Evolutionary conservation across 805 yeast species (phyloP).

Genomic region (Barnettozyma pratensis): DNA sequence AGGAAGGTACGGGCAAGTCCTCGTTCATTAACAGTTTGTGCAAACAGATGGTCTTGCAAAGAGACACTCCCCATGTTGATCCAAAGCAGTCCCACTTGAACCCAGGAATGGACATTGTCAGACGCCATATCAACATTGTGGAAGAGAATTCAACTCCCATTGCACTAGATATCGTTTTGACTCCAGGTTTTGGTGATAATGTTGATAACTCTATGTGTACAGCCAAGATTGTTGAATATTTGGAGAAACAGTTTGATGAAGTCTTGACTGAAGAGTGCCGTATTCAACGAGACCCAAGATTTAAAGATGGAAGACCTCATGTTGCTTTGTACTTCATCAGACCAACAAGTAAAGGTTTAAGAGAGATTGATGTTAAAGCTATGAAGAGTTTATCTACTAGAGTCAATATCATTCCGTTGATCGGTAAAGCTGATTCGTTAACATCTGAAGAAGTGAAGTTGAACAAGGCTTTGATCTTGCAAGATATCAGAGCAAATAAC

Average conservation of each 20-base stretch:
- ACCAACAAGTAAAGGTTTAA: constrained; percentile 58
- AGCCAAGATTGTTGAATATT: constrained; percentile 47
- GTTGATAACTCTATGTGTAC: constrained; percentile 55
- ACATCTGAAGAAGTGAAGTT: constrained; percentile 56
- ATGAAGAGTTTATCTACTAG: constrained; percentile 65
- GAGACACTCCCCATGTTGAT: constrained; percentile 19
- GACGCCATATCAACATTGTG: constrained; percentile 47
- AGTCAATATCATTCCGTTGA: constrained; percentile 80
- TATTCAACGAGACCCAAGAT: constrained; percentile 66
- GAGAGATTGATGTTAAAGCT: constrained; percentile 68
- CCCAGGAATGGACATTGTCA: constrained; percentile 38
- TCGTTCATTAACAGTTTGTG: constrained; percentile 69
- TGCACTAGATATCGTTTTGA: constrained; percentile 54
- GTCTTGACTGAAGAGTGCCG: constrained; percentile 72
- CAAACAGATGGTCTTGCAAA: constrained; percentile 39
- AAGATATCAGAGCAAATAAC: constrained; percentile 50
- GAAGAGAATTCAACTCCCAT: constrained; percentile 53
- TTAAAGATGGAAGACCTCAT: constrained; percentile 70
- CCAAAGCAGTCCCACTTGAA: constrained; percentile 31
- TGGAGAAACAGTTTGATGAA: constrained; percentile 67
- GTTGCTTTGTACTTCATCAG: constrained; percentile 74
- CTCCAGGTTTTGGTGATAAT: constrained; percentile 78
- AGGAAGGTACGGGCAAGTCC: constrained; percentile 69
- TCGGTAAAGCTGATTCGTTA: constrained; percentile 75
- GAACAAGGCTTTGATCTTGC: constrained; percentile 49